These are phyloP conservation scores for Xylariaceae sp. DNA, from an alignment of 2,329 filamentous ascomycete genomes.

Conservation along the genomic window DNA sequence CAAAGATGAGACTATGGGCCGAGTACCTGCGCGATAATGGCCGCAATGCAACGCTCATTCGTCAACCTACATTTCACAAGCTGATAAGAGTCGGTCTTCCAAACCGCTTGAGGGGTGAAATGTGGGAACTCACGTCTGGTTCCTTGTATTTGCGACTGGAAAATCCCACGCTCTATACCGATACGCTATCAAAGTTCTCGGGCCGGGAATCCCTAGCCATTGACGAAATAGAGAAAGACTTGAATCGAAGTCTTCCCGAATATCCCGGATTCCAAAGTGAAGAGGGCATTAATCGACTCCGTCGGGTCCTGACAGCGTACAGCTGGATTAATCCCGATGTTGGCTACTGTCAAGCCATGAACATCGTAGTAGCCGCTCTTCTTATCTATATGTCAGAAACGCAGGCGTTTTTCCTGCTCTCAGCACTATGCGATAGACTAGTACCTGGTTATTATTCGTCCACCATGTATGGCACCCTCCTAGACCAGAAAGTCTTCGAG, in stretches of 20 bases:
- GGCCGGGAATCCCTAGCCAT: conserved; percentile 90
- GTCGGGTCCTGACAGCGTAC: conserved; percentile 90
- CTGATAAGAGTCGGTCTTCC: conserved; percentile 92
- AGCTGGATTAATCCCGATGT: conserved; percentile 96
- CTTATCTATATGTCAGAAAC: conserved; percentile 97
- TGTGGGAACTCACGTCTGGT: conserved; percentile 92
- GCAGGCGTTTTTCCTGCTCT: conserved; percentile 92
- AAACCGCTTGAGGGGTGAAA: conserved; percentile 85
- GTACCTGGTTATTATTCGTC: conserved; percentile 96
- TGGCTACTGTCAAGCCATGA: conserved; percentile 99
- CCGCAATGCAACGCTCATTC: conserved; percentile 82
- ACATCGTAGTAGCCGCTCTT: conserved; percentile 96
- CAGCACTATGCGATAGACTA: conserved; percentile 83
- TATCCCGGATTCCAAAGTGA: conserved; percentile 97
- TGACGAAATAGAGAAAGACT: conserved; percentile 97
- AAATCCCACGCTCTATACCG: conserved; percentile 73
- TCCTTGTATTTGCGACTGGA: conserved; percentile 84
- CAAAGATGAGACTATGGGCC: conserved; percentile 96
- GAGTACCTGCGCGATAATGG: conserved; percentile 96
- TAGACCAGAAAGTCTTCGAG: conserved; percentile 97
- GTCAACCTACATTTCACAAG: conserved; percentile 96
- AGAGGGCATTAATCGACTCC: conserved; percentile 84
- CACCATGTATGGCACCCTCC: conserved; percentile 96
- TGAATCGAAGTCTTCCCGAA: conserved; percentile 93
- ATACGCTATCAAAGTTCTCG: conserved; percentile 77